Percentiles rank a stretch among this genome's conserved stretches.
Conservation (phyloP, 306 rosid species). For the Glycyrrhiza uralensis region DNA sequence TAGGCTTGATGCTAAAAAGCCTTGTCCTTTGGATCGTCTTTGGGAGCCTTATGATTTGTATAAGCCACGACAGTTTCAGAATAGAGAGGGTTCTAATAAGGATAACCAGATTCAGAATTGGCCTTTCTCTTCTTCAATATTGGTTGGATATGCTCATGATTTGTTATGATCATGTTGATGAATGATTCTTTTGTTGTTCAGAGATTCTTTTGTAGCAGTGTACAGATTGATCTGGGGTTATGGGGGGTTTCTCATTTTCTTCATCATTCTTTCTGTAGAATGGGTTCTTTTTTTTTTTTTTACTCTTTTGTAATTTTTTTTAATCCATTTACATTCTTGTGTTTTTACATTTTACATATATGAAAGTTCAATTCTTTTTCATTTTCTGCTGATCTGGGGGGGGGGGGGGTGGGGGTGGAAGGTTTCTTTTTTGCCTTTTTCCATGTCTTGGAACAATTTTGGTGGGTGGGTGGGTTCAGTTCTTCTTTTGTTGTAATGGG, state of each 20-base stretch:
- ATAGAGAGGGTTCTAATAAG: slow-evolving; percentile 1
- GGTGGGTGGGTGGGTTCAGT: slow-evolving; percentile 37
- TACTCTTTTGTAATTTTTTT: background rate
- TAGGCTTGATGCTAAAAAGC: slow-evolving; percentile 60
- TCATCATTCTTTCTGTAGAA: slow-evolving; percentile 37
- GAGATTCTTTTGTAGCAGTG: slow-evolving; percentile 52
- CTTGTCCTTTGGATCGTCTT: slow-evolving; percentile 72
- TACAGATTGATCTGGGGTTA: no score
- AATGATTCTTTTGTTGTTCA: slow-evolving; percentile 35
- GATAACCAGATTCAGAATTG: slow-evolving; percentile 17
- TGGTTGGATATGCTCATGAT: slow-evolving; percentile 53
- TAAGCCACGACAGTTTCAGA: slow-evolving; percentile 16
- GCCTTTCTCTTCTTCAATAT: slow-evolving; percentile 42
- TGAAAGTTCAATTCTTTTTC: slow-evolving; percentile 31
- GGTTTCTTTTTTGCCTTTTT: no score
- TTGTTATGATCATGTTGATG: slow-evolving; percentile 20
- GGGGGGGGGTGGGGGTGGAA: no score
- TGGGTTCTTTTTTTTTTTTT: background rate
- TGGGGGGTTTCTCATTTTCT: background rate
- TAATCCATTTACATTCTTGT: slow-evolving; percentile 1
- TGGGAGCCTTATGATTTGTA: slow-evolving; percentile 95
- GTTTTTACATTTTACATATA: background rate
- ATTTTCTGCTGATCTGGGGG: slow-evolving; percentile 28
- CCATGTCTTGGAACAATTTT: slow-evolving; percentile 52
- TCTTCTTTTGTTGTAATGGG: slow-evolving; percentile 29